Conservation (phyloP, 2,329 filamentous ascomycete species). For the Penicillium capsulatum region DNA sequence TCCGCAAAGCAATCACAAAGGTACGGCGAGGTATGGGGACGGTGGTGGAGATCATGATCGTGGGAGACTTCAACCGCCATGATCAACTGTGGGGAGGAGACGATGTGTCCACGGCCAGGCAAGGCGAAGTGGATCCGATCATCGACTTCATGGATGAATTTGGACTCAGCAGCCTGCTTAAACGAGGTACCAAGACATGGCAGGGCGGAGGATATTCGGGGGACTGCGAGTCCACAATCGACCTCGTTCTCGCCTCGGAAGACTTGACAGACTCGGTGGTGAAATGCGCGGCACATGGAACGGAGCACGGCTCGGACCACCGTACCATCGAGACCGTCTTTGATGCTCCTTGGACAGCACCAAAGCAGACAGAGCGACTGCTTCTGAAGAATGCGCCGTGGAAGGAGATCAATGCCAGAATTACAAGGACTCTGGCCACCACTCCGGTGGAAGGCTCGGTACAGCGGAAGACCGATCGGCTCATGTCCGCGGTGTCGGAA, state of each 20-base stretch:
- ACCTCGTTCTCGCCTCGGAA: no score
- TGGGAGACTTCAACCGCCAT: no score
- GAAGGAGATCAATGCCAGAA: no score
- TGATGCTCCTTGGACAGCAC: slow-evolving; percentile 13
- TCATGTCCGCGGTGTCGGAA: slow-evolving; percentile 19
- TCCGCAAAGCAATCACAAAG: slow-evolving; percentile 19
- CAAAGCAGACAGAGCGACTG: slow-evolving; percentile 15
- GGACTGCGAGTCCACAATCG: slow-evolving; percentile 21
- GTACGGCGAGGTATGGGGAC: slow-evolving; percentile 16
- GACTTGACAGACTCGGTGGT: no score
- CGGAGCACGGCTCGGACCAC: slow-evolving; percentile 29
- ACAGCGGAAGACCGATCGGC: no score
- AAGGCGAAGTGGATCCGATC: slow-evolving; percentile 38
- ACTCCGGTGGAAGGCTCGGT: no score
- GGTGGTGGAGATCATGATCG: slow-evolving; percentile 22
- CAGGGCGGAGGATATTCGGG: slow-evolving; percentile 18
- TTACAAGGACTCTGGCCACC: no score
- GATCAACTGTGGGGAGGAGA: slow-evolving; percentile 29
- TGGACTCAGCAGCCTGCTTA: slow-evolving; percentile 39
- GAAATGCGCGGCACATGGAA: slow-evolving; percentile 16
- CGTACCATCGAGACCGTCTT: slow-evolving; percentile 30
- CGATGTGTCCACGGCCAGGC: slow-evolving; percentile 27
- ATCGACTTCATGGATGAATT: slow-evolving; percentile 38
- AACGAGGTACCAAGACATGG: slow-evolving; percentile 36
- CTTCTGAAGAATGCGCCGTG: slow-evolving; percentile 24